A percentile compares a stretch with the other conserved stretches of the same genome.
Conservation (phyloP, 345 rosid species). For the Syzygium jambos region DNA sequence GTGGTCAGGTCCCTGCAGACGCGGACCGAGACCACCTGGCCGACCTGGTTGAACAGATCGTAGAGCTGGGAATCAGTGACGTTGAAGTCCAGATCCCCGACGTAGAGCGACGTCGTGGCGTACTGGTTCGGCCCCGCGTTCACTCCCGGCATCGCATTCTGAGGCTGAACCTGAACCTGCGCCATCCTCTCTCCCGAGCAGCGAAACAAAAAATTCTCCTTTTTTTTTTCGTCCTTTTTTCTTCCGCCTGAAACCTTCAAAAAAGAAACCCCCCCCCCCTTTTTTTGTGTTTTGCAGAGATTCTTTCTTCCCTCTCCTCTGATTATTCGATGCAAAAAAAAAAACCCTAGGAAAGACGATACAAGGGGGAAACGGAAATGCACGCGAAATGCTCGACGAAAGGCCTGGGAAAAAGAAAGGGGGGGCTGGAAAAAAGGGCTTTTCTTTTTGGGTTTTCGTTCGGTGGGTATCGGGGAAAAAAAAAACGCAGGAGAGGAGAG, state of each 20-base stretch:
- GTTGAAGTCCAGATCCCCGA: constrained; percentile 78
- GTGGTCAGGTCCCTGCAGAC: constrained; percentile 72
- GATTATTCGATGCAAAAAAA: constrained; percentile 21
- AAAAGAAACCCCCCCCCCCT: not conserved
- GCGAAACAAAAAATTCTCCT: not conserved
- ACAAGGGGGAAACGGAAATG: not conserved
- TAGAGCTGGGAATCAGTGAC: constrained; percentile 79
- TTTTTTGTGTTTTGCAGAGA: not conserved
- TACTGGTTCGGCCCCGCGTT: constrained; percentile 30
- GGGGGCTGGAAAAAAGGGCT: too few relatives aligned
- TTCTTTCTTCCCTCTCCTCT: constrained; percentile 69
- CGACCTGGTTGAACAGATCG: constrained; percentile 75
- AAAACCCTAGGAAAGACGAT: constrained; percentile 10
- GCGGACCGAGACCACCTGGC: constrained; percentile 77
- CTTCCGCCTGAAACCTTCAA: not conserved
- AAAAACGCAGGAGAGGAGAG: constrained; percentile 24
- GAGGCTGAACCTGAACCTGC: constrained; percentile 46
- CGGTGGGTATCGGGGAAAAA: not conserved
- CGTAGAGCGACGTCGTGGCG: constrained; percentile 76
- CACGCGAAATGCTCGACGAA: constrained; percentile 1
- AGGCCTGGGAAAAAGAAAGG: not conserved
- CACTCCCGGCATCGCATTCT: constrained; percentile 15
- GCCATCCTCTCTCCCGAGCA: constrained; percentile 26
- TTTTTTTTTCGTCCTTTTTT: not conserved
- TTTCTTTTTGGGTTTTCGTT: constrained; percentile 13